Evolutionary conservation across 306 rosid genomes (phyloP).

Genomic region (Morella rubra): DNA sequence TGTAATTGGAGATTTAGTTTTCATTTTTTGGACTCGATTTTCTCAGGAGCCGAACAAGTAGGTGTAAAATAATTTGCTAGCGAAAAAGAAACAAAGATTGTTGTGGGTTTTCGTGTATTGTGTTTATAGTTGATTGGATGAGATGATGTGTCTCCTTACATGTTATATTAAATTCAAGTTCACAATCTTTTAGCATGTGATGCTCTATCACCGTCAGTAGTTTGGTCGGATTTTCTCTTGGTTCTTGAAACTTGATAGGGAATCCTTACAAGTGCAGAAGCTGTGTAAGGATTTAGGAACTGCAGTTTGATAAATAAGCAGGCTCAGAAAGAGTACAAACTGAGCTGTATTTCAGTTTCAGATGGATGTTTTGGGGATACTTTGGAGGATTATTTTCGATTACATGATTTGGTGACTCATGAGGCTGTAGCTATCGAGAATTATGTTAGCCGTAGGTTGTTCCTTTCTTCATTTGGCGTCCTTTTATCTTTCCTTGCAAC

Average conservation of each 20-base stretch:
- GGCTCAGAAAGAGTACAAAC: not conserved
- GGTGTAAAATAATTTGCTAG: not conserved
- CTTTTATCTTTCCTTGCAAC: no score
- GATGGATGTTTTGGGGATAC: not conserved
- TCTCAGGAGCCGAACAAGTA: not conserved
- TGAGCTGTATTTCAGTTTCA: not conserved
- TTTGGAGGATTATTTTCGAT: not conserved
- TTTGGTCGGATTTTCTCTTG: not conserved
- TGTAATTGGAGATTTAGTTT: not conserved
- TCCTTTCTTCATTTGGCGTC: not conserved
- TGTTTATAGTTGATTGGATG: not conserved
- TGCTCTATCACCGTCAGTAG: not conserved
- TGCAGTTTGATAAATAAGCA: no score
- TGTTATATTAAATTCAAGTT: no score
- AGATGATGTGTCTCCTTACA: not conserved
- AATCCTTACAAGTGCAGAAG: not conserved
- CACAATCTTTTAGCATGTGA: not conserved
- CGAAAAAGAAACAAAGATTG: not conserved
- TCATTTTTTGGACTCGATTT: not conserved
- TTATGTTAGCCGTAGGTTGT: not conserved
- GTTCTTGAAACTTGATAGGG: not conserved
- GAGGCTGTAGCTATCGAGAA: not conserved
- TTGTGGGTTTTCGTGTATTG: not conserved
- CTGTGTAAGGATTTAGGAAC: not conserved
- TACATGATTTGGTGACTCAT: not conserved